Evolutionary conservation across 1,284 basidiomycete species (phyloP), one percentile per base, ranked within the genome.

Genomic region (Puccinia novopanici): DNA sequence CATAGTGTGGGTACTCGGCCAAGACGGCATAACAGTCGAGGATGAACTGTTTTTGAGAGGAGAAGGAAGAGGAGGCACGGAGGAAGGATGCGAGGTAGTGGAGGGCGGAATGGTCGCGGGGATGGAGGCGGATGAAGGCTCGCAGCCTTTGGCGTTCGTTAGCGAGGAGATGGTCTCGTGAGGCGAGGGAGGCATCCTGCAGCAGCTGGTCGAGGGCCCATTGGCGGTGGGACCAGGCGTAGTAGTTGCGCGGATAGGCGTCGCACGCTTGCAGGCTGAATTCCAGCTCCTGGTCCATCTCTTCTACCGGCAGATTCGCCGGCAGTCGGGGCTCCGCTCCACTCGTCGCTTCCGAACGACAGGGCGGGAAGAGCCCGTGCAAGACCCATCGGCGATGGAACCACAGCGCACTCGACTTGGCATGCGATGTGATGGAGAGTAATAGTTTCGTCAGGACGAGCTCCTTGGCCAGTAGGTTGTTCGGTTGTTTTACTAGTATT

Each of bases 221-320:
- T 55, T 68, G 55, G 22, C 76, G 76, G 48, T 78, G 76, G 42
- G 50, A 42, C 76, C 76, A 78, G 19, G 34, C 48, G 45, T 70
- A 78, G 50, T 78, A 78, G 30, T 78, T 78, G 9, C 76, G 65
- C 12, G 76, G 76, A 55, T 78, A 78, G 8, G 30, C 34, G 15
- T 70, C 67, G 27, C 63, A 63, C 9, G 63, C 54, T 10, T 19
- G 57, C 27, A 59, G 55, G 4, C 30, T 55, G 24, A 78, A 78
- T 8, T 70, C 67, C 50, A 78, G 68, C 34, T 78, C 76, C 13
- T 57, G 22, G 8, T 78, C 34, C 17, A 67, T 10, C 22, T 54
- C 37, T 17, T n/a, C 22, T 10, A 40, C n/a, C 37, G 76, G 42
- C 1, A 55, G 37, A 22, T 19, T 50, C 17, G 65, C 37, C 9